These are phyloP conservation scores for Verticillium nubilum DNA, from an alignment of 2,329 filamentous ascomycete genomes.

Conservation along the genomic window DNA sequence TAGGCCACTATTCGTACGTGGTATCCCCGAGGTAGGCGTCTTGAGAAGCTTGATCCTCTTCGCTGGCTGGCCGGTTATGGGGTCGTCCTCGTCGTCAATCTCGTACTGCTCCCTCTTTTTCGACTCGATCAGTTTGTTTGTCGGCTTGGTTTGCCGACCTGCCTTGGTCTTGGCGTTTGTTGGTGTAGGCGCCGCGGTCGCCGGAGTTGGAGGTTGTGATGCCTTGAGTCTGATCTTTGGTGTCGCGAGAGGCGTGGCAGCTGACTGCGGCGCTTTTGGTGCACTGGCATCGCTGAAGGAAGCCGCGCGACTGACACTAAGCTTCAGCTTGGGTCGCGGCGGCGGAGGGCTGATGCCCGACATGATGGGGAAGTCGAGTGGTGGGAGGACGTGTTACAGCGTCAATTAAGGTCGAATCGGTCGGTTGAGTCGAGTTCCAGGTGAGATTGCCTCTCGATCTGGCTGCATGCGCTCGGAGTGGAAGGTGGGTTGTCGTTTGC, in stretches of 20 bases:
- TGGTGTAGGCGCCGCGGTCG: slow-evolving; percentile 15
- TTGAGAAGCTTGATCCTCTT: slow-evolving; percentile 51
- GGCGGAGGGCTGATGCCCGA: slow-evolving; percentile 12
- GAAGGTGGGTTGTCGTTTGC: background rate
- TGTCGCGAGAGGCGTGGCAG: slow-evolving; percentile 11
- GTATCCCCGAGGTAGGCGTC: slow-evolving; percentile 26
- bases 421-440: background rate
- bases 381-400: background rate
- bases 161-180: slow-evolving; percentile 50
- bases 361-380: background rate
- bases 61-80: slow-evolving; percentile 27
- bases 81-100: slow-evolving; percentile 40
- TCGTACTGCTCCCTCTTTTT: slow-evolving; percentile 59
- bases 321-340: slow-evolving; percentile 18
- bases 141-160: slow-evolving; percentile 54
- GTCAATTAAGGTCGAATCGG: background rate
- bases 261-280: slow-evolving; percentile 9
- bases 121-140: slow-evolving; percentile 48
- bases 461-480: background rate
- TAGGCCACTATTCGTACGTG: slow-evolving; percentile 21
- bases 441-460: no score
- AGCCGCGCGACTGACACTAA: slow-evolving; percentile 13
- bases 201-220: slow-evolving; percentile 32
- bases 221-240: slow-evolving; percentile 34
- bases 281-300: slow-evolving; percentile 13